Evolutionary conservation across 805 yeast species (phyloP).

Genomic region (Kodamaea laetipori): DNA sequence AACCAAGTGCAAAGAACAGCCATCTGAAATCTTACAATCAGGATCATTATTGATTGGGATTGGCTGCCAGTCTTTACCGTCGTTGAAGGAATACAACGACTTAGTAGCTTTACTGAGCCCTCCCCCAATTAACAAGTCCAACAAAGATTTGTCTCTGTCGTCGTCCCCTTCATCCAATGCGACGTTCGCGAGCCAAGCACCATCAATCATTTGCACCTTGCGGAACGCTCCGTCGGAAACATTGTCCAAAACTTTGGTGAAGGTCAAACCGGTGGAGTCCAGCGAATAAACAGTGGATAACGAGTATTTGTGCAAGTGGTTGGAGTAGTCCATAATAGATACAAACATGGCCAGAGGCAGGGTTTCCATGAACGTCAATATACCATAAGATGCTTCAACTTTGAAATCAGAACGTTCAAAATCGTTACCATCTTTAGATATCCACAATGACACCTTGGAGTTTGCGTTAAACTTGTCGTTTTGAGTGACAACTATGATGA

Average conservation of each 20-base stretch:
- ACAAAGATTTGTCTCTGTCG: slow-evolving; percentile 20
- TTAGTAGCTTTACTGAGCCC: slow-evolving; percentile 18
- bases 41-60: slow-evolving; percentile 48
- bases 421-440: slow-evolving; percentile 48
- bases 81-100: slow-evolving; percentile 50
- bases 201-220: slow-evolving; percentile 57
- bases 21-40: slow-evolving; percentile 44
- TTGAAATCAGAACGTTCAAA: slow-evolving; percentile 46
- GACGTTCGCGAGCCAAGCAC: slow-evolving; percentile 57
- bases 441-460: slow-evolving; percentile 42
- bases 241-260: slow-evolving; percentile 44
- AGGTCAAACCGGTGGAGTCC: slow-evolving; percentile 60
- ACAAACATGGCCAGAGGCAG: slow-evolving; percentile 38
- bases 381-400: slow-evolving; percentile 37
- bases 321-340: slow-evolving; percentile 26
- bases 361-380: slow-evolving; percentile 40
- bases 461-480: slow-evolving; percentile 44
- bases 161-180: slow-evolving; percentile 19
- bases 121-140: slow-evolving; percentile 29
- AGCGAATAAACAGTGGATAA: slow-evolving; percentile 48
- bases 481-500: slow-evolving; percentile 42
- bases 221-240: slow-evolving; percentile 45
- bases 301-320: slow-evolving; percentile 13
- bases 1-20: slow-evolving; percentile 51
- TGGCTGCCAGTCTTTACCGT: slow-evolving; percentile 56